phyloP scores from a whole-genome alignment of 2,329 filamentous ascomycete genomes.

The Grosmannia clavigera region DNA sequence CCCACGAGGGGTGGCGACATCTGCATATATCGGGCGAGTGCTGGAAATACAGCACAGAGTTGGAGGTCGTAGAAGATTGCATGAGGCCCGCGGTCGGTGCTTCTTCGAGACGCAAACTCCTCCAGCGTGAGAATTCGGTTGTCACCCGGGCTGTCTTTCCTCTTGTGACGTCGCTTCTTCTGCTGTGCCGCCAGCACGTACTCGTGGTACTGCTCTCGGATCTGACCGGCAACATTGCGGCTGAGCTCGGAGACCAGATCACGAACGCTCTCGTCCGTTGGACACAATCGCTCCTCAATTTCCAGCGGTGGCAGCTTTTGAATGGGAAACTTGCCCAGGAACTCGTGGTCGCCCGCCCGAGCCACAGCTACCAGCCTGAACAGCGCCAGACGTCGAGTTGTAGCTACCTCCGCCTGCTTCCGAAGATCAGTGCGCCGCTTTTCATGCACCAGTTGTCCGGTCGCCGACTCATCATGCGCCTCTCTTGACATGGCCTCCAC shows the following conservation, averaged over 20 bases:
- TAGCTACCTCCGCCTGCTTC: not conserved
- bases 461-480: not conserved
- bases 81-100: not conserved
- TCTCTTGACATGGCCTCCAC: not conserved
- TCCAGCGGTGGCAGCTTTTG: not conserved
- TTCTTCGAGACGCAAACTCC: not conserved
- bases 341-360: not conserved
- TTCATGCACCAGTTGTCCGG: not conserved
- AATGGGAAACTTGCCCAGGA: not conserved
- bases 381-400: not conserved
- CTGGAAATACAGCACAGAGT: not conserved
- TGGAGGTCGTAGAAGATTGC: not conserved
- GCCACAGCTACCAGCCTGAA: not conserved
- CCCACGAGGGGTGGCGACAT: too few species aligned
- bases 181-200: not conserved
- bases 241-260: not conserved
- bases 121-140: not conserved
- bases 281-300: not conserved
- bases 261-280: not conserved
- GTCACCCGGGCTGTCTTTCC: not conserved
- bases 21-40: not conserved
- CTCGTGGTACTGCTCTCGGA: not conserved
- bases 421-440: not conserved
- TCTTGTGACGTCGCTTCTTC: not conserved
- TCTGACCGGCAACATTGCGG: not conserved